phyloP scores from a whole-genome alignment of 1,284 basidiomycete genomes.

The Wallemia mellicola region DNA sequence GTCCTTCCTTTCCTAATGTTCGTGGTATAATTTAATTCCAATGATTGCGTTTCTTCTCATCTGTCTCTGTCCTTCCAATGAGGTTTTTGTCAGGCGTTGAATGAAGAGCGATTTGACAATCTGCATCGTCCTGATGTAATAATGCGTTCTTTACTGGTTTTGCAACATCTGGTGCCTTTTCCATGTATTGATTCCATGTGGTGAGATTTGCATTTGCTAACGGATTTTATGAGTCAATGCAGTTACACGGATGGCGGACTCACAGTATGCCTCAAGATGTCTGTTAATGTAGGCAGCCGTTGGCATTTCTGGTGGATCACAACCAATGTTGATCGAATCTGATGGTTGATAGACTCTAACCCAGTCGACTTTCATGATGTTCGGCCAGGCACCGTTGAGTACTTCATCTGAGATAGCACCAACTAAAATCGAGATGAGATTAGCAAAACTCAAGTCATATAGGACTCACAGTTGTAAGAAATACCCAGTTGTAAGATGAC shows the following conservation, averaged over 20 bases:
- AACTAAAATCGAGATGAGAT: no score
- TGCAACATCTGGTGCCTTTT: neutral
- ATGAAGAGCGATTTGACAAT: neutral
- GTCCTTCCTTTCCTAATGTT: neutral
- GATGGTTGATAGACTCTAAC: neutral
- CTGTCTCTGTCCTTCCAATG: neutral
- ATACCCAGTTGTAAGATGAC: constrained; percentile 4
- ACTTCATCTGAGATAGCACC: neutral
- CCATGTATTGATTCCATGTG: constrained; percentile 12
- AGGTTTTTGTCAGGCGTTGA: neutral
- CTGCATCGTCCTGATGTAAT: neutral
- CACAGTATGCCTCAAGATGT: constrained; percentile 12
- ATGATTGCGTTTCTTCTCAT: neutral
- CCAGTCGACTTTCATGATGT: neutral
- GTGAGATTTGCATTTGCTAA: constrained; percentile 19
- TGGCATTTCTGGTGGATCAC: constrained; percentile 47
- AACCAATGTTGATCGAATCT: constrained; percentile 35
- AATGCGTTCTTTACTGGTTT: neutral
- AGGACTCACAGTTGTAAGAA: neutral
- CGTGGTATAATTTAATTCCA: neutral
- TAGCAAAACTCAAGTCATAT: no score
- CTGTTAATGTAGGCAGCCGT: constrained; percentile 20
- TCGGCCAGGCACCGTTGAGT: neutral
- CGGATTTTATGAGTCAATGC: no score
- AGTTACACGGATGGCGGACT: no score